These are phyloP conservation scores for Ophiocordyceps robertsii DNA, from an alignment of 2,329 filamentous ascomycete species.

Conservation along the genomic window DNA sequence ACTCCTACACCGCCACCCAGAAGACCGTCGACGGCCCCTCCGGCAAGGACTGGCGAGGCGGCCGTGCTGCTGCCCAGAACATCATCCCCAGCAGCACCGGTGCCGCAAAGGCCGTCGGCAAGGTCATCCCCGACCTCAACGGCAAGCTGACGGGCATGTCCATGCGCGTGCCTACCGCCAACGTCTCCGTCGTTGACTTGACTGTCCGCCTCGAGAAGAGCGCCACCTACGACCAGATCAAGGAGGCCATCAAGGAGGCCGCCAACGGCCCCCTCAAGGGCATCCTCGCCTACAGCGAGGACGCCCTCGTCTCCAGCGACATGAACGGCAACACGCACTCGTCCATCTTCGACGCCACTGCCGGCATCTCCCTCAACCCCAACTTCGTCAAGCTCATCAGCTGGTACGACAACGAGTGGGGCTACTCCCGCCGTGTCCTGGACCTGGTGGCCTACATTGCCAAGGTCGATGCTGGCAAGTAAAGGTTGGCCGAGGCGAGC, in stretches of 20 bases:
- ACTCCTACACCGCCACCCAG: conserved; percentile 99
- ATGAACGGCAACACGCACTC: conserved; percentile 85
- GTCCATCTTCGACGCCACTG: conserved; percentile 99
- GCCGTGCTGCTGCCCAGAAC: conserved; percentile 97
- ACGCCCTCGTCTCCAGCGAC: conserved; percentile 90
- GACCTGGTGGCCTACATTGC: conserved; percentile 69
- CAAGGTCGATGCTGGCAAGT: conserved; percentile 56
- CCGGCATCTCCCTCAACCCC: conserved; percentile 94
- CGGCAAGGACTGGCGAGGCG: conserved; percentile 98
- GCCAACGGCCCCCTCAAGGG: conserved; percentile 76
- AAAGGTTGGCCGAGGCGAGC: conserved; percentile 7
- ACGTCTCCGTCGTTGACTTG: conserved; percentile 98
- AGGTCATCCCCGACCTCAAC: conserved; percentile 96
- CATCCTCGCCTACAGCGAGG: conserved; percentile 89
- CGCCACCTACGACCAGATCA: conserved; percentile 84
- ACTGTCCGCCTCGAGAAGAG: conserved; percentile 88
- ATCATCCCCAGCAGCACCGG: conserved; percentile 99
- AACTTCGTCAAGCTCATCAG: conserved; percentile 98
- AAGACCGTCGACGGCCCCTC: conserved; percentile 99
- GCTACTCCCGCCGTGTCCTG: conserved; percentile 91
- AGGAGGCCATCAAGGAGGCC: conserved; percentile 78
- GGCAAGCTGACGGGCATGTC: conserved; percentile 99
- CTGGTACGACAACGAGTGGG: conserved; percentile 99
- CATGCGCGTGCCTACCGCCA: conserved; percentile 96
- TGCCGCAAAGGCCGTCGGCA: conserved; percentile 99